phyloP scores from a whole-genome alignment of 2,329 filamentous ascomycete genomes.

The Ophiocordyceps camponoti-leonardi region DNA sequence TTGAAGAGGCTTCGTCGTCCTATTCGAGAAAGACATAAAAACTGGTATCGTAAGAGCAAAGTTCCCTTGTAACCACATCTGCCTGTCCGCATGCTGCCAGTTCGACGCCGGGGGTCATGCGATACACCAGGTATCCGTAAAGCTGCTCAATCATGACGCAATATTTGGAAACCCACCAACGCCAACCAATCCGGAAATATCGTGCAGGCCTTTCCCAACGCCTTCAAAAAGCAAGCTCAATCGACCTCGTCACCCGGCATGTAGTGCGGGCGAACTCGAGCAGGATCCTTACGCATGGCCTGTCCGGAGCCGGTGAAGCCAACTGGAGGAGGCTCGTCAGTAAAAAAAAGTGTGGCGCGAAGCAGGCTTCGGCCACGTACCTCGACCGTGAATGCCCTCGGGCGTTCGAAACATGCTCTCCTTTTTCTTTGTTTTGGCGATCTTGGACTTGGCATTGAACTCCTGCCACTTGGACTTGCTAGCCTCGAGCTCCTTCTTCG shows the following conservation, averaged over 20 bases:
- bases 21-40: neutral
- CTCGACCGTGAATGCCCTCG: conserved; percentile 70
- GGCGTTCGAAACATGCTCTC: conserved; percentile 96
- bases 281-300: conserved; percentile 83
- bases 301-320: conserved; percentile 93
- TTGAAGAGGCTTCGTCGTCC: neutral
- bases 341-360: neutral
- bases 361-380: conserved; percentile 28
- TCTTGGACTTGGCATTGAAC: conserved; percentile 65
- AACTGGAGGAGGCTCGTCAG: conserved; percentile 34
- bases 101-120: neutral
- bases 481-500: conserved; percentile 77
- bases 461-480: conserved; percentile 92
- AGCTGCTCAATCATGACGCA: neutral
- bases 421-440: conserved; percentile 55
- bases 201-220: neutral
- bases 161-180: neutral
- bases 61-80: neutral
- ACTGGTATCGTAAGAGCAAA: conserved; percentile 3
- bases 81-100: neutral
- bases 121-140: neutral
- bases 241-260: conserved; percentile 39
- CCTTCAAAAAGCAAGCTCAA: neutral
- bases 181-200: neutral
- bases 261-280: conserved; percentile 63